Base-by-base conservation (phyloP, 2,329 filamentous ascomycete genomes). In the Penicillium occitanis region DNA sequence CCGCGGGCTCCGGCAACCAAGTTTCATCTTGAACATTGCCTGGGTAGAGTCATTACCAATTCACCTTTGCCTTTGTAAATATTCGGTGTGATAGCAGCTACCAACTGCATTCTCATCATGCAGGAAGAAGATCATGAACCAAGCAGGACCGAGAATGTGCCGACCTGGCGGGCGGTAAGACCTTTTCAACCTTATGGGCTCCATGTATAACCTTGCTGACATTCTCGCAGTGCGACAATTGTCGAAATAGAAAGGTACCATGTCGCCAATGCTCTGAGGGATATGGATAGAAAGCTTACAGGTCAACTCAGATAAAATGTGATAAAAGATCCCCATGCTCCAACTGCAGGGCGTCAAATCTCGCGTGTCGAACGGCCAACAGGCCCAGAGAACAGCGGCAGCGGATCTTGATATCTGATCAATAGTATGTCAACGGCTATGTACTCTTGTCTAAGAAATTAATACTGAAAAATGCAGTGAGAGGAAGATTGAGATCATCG, bases 401-500 rank as follows among this genome's bases (percentile, higher is more conserved):
- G 33, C 73, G 79, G 35, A 76, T 81, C 0, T 68, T 80, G 35
- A 78, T 81, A 55, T 81, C 79, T 5, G 76, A 74, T 69, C 74
- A 79, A 70, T 81, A 80, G 78, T 80, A 73, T 58, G 77, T 68
- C 11, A 57, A 8, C 33, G 14, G 11, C 53, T 14, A 8, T 57
- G 6, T 3, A 17, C 19, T 40, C 14, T 14, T 22, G 11, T 57
- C 33, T 40, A 57, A n/a, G 19, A 2, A 7, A 17, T 30, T 11
- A 17, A 37, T 57, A 25, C 53, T 57, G n/a, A 57, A 3, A 22
- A 37, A 17, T 37, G 25, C 17, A 84, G 82, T 73, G 84, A 86
- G 71, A 81, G 77, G 70, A 84, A 85, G 71, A 83, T 86, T 59
- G 83, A 85, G 67, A 71, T 80, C 13, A 84, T 86, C 61, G 83